These are phyloP conservation scores for Postia placenta DNA, from an alignment of 768 basidiomycete species.

Conservation along the genomic window DNA sequence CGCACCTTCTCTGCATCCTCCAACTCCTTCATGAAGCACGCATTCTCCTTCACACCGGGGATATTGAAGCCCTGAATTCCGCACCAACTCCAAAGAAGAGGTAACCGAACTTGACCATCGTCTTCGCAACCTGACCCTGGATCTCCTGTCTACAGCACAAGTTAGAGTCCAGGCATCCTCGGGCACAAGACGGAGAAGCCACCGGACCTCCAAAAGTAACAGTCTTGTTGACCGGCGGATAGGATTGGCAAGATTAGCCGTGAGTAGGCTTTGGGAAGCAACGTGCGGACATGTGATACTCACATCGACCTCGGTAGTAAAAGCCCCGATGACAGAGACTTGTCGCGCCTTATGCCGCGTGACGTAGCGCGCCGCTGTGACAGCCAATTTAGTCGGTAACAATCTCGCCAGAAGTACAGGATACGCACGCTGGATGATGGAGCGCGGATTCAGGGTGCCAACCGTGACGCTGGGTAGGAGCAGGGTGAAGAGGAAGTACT, in stretches of 20 bases:
- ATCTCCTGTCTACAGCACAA: constrained; percentile 59
- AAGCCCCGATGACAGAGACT: constrained; percentile 90
- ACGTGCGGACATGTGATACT: constrained; percentile 9
- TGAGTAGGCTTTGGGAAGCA: neutral
- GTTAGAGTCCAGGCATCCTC: neutral
- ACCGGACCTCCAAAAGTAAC: constrained; percentile 79
- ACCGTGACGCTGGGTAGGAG: constrained; percentile 93
- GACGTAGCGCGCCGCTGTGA: constrained; percentile 78
- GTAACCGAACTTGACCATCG: constrained; percentile 90
- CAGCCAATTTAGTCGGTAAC: neutral
- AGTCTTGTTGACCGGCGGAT: constrained; percentile 77
- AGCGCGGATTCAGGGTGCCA: constrained; percentile 80
- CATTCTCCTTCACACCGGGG: constrained; percentile 88
- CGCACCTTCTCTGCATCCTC: constrained; percentile 84
- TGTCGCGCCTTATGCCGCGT: constrained; percentile 86
- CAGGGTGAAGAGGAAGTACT: constrained; percentile 99
- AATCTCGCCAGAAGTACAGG: neutral
- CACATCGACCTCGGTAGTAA: constrained; percentile 86
- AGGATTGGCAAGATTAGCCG: neutral
- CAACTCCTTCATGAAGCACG: constrained; percentile 99
- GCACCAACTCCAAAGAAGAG: constrained; percentile 95
- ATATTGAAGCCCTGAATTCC: constrained; percentile 93
- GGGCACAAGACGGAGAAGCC: neutral
- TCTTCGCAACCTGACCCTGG: constrained; percentile 62
- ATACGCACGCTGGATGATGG: constrained; percentile 70